Evolutionary conservation across 1,284 basidiomycete genomes (phyloP).

Genomic region (Naganishia liquefaciens): DNA sequence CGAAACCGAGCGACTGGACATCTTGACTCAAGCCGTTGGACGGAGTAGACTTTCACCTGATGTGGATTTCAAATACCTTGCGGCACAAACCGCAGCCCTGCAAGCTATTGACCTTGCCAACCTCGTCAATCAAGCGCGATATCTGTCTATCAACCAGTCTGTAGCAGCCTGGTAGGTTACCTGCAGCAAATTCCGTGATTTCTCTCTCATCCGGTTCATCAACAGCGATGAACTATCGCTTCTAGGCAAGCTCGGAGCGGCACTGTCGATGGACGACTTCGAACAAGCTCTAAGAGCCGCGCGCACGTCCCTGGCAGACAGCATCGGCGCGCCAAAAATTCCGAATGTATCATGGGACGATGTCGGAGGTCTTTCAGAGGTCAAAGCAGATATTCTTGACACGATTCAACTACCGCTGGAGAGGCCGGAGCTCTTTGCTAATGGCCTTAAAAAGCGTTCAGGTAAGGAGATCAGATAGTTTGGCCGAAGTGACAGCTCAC

Average conservation of each 20-base stretch:
- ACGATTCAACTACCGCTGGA: slow-evolving; percentile 95
- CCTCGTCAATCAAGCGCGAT: slow-evolving; percentile 66
- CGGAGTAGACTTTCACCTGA: slow-evolving; percentile 67
- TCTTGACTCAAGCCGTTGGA: slow-evolving; percentile 62
- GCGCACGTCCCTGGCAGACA: slow-evolving; percentile 79
- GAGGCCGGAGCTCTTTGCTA: slow-evolving; percentile 87
- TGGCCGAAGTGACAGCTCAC: slow-evolving; percentile 12
- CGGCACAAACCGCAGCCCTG: slow-evolving; percentile 88
- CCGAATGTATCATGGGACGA: slow-evolving; percentile 98
- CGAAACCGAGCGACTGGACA: slow-evolving; percentile 70
- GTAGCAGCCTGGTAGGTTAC: slow-evolving; percentile 36
- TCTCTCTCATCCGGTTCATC: neutral
- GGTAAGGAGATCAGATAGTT: slow-evolving; percentile 58
- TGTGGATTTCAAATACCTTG: slow-evolving; percentile 70
- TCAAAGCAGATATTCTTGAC: slow-evolving; percentile 93
- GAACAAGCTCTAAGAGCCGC: slow-evolving; percentile 73
- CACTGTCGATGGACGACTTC: slow-evolving; percentile 68
- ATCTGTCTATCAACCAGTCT: slow-evolving; percentile 64
- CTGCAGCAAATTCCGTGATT: neutral
- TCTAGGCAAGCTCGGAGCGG: slow-evolving; percentile 15
- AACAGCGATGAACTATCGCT: slow-evolving; percentile 16
- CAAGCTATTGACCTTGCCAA: slow-evolving; percentile 79
- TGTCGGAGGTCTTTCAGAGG: slow-evolving; percentile 83
- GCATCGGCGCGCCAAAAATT: slow-evolving; percentile 94
- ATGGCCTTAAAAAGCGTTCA: slow-evolving; percentile 92